phyloP scores from a whole-genome alignment of 768 basidiomycete genomes.

The Pholiota molesta region DNA sequence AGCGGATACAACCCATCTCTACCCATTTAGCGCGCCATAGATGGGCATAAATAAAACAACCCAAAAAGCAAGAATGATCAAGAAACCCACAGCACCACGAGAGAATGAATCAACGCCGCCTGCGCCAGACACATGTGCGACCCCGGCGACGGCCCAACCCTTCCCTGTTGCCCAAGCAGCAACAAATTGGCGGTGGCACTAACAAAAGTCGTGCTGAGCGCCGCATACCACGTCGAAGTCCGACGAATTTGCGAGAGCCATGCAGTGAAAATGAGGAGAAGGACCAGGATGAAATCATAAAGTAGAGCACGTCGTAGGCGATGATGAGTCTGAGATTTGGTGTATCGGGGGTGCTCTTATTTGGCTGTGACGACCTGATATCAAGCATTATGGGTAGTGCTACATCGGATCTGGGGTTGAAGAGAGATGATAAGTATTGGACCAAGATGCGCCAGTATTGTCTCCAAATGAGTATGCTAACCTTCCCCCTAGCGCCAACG shows the following conservation, averaged over 20 bases:
- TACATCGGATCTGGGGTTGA: too few relatives aligned
- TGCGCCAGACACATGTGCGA: neutral
- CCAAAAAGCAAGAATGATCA: neutral
- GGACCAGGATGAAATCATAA: neutral
- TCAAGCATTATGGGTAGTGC: too few relatives aligned
- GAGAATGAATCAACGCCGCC: conserved; percentile 3
- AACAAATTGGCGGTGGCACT: conserved; percentile 6
- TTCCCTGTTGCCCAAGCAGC: conserved; percentile 3
- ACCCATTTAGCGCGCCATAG: neutral
- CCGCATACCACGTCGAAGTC: conserved; percentile 7
- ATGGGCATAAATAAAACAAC: neutral
- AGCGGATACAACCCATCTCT: conserved; percentile 1
- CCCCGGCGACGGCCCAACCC: neutral
- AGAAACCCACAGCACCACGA: neutral
- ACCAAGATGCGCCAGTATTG: too few relatives aligned
- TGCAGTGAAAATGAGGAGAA: neutral
- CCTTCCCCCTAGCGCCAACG: neutral
- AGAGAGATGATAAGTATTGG: too few relatives aligned
- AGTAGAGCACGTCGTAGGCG: conserved; percentile 9
- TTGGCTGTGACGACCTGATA: neutral
- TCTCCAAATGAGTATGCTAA: neutral
- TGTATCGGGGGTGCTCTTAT: neutral
- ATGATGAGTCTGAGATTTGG: conserved; percentile 3
- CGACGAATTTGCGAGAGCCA: neutral
- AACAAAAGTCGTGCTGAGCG: neutral